phyloP scores from a whole-genome alignment of 768 basidiomycete species.

The Agrocybe praecox region DNA sequence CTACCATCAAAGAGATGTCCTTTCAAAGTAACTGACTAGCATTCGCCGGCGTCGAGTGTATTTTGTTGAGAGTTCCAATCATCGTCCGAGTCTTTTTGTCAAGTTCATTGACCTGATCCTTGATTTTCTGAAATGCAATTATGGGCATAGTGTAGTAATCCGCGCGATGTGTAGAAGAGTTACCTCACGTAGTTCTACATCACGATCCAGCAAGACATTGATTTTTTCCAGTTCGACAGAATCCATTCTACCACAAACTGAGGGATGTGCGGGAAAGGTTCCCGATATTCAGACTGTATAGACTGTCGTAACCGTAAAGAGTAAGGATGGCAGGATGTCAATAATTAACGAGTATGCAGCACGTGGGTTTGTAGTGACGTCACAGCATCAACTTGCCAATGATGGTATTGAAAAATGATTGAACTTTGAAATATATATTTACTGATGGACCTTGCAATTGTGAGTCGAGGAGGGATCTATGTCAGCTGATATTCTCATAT shows the following conservation, averaged over 20 bases:
- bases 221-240: conserved; percentile 54
- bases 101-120: conserved; percentile 70
- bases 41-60: conserved; percentile 71
- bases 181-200: conserved; percentile 70
- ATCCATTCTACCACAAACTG: conserved; percentile 47
- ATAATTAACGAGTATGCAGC: no score
- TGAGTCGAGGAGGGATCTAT: no score
- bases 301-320: no score
- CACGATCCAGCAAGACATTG: conserved; percentile 61
- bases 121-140: conserved; percentile 65
- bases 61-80: conserved; percentile 75
- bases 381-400: no score
- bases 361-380: no score
- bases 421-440: no score
- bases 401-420: no score
- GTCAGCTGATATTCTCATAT: no score
- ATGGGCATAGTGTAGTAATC: neutral
- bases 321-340: no score
- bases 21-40: conserved; percentile 46
- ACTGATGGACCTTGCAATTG: no score
- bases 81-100: conserved; percentile 77
- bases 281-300: no score
- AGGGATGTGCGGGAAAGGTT: no score
- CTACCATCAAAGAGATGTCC: neutral
- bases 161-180: conserved; percentile 7